Percentiles rank a stretch among this genome's conserved stretches.
Evolutionary conservation across 805 yeast species (phyloP).

Genomic region (Yarrowia porcina): DNA sequence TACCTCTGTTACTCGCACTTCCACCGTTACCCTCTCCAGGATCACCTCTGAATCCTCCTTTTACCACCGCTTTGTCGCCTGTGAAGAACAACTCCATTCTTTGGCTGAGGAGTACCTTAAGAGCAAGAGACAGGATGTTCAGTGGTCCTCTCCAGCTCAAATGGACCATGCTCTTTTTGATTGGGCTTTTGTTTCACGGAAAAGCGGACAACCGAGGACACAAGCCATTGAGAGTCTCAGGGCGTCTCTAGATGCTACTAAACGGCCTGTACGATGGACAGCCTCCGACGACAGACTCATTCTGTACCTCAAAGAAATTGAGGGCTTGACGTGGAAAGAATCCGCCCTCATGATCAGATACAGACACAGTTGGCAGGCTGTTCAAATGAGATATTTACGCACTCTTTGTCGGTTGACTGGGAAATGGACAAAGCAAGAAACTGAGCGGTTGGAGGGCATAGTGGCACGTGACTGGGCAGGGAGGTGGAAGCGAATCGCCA

Average conservation of each 20-base stretch:
- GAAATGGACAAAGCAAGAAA: slow-evolving; percentile 41
- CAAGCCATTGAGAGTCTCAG: not conserved
- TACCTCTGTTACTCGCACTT: no score
- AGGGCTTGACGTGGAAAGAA: slow-evolving; percentile 42
- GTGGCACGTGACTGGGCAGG: slow-evolving; percentile 43
- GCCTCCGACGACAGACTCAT: slow-evolving; percentile 29
- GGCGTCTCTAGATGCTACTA: not conserved
- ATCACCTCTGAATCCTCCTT: not conserved
- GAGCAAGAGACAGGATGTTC: not conserved
- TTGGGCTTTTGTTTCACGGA: slow-evolving; percentile 7
- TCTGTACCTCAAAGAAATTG: slow-evolving; percentile 38
- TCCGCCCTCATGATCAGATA: slow-evolving; percentile 35
- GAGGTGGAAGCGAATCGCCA: slow-evolving; percentile 42
- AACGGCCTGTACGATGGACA: slow-evolving; percentile 27
- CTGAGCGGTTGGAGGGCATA: slow-evolving; percentile 36
- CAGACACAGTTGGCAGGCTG: slow-evolving; percentile 46
- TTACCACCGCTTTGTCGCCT: not conserved
- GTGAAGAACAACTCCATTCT: not conserved
- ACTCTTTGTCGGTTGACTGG: slow-evolving; percentile 41
- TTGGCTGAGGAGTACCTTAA: not conserved
- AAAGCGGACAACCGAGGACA: not conserved
- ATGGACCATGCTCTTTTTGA: not conserved
- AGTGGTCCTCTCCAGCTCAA: not conserved
- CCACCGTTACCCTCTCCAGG: not conserved
- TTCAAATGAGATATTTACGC: slow-evolving; percentile 48